Conservation (phyloP, 768 basidiomycete genomes). For the Termitomyces sp. region DNA sequence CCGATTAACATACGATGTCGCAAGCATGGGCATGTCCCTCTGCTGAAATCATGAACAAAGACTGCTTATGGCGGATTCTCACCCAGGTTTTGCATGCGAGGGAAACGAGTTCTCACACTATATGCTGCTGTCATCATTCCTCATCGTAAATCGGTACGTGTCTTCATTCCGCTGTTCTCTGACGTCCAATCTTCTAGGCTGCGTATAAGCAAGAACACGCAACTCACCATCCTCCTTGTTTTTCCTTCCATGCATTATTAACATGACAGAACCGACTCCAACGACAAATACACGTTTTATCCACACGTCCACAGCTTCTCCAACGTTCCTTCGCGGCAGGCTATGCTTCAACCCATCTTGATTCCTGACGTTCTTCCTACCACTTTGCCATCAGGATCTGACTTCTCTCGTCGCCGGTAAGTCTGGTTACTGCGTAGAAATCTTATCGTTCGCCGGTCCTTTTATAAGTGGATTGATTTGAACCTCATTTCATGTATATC, state of each 20-base stretch:
- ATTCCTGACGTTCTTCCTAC: constrained; percentile 87
- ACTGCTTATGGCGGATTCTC: not conserved
- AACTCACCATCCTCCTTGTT: not conserved
- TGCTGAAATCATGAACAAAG: not conserved
- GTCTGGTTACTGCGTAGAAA: constrained; percentile 6
- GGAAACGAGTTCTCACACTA: constrained; percentile 96
- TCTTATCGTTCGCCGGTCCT: not conserved
- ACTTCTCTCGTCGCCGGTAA: constrained; percentile 86
- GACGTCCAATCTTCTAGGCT: not conserved
- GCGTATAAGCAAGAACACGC: not conserved
- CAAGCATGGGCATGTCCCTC: constrained; percentile 58
- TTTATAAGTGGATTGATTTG: too few species aligned
- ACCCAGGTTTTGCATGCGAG: constrained; percentile 81
- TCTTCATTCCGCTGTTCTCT: not conserved
- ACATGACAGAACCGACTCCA: constrained; percentile 51
- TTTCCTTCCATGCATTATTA: not conserved
- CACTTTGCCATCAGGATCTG: constrained; percentile 55
- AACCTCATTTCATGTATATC: not conserved
- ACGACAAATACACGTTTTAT: constrained; percentile 73
- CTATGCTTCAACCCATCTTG: constrained; percentile 62
- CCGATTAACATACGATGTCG: constrained; percentile 84
- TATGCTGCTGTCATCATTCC: constrained; percentile 88
- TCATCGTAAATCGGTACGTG: constrained; percentile 78
- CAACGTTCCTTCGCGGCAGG: constrained; percentile 56
- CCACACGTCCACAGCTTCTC: constrained; percentile 94